Evolutionary conservation across 768 basidiomycete species (phyloP).

Genomic region (Pleurotus pulmonarius): DNA sequence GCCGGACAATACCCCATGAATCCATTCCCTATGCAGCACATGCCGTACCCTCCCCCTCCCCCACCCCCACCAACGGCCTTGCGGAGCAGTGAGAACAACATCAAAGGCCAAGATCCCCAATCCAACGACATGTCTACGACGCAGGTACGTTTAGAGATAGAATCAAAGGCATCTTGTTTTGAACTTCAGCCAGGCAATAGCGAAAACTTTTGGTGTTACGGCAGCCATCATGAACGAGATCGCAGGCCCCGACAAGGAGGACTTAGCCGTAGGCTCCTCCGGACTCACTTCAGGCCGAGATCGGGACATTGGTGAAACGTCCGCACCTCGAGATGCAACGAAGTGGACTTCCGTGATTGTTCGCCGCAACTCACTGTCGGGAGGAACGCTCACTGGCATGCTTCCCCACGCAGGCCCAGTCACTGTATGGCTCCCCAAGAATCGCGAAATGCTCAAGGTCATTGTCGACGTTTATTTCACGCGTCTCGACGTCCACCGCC

Average conservation of each 20-base stretch:
- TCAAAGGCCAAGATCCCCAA: conserved; percentile 77
- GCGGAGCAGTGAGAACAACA: conserved; percentile 24
- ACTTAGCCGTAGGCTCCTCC: conserved; percentile 72
- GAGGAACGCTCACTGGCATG: conserved; percentile 31
- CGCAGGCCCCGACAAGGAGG: conserved; percentile 61
- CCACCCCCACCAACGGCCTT: conserved; percentile 15
- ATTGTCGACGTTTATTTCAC: conserved; percentile 73
- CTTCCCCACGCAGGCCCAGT: conserved; percentile 33
- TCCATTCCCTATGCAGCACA: background rate
- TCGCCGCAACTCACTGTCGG: conserved; percentile 39
- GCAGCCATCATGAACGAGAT: conserved; percentile 64
- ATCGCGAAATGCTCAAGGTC: conserved; percentile 58
- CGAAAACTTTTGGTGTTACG: conserved; percentile 77
- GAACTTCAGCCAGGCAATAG: conserved; percentile 45
- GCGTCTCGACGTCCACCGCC: conserved; percentile 76
- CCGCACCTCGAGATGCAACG: conserved; percentile 53
- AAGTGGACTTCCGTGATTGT: conserved; percentile 60
- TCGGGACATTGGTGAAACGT: conserved; percentile 46
- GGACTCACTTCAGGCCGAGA: conserved; percentile 71
- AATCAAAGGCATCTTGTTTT: background rate
- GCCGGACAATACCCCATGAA: background rate
- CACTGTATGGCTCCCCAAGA: conserved; percentile 71
- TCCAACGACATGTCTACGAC: conserved; percentile 76
- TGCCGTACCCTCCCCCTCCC: conserved; percentile 10
- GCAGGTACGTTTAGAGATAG: conserved; percentile 32